Base-by-base conservation (phyloP, 2,329 filamentous ascomycete genomes). In the Corynespora cassiicola region DNA sequence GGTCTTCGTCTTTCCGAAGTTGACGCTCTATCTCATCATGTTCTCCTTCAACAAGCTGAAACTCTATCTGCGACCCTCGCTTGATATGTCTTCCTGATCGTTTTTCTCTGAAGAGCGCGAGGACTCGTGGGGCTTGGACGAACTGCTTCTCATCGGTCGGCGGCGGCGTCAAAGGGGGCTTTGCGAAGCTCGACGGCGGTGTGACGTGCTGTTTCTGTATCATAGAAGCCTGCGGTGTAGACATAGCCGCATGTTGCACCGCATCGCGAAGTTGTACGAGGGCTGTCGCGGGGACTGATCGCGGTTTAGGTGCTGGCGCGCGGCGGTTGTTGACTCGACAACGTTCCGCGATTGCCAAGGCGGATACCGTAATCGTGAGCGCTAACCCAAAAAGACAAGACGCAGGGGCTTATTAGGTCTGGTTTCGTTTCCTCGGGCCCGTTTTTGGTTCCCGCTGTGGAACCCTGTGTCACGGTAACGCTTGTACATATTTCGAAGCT, bases 41-140 rank as follows among this genome's bases (percentile, higher is more conserved):
- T 14, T 46, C 38, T 31, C 35, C 39, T 37, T 16, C 2, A 15
- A 26, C 20, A 21, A 50, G 43, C 23, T 36, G 39, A 31, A 47
- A 40, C 40, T 42, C 40, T 30, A 31, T 37, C 36, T 36, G 45
- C 27, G 33, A 20, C 17, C 25, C 14, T 39, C 31, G 35, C 35
- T 41, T 17, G 21, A n/a, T 42, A 29, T 39, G 32, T 22, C 31
- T 47, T 34, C 43, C 43, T 22, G 43, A 39, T 36, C 33, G 18
- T 14, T 39, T 47, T n/a, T 31, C 33, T 23, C 41, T 36, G 34
- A 51, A 51, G 33, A 51, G 40, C 31, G 44, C 37, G 40, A 51
- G 22, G 15, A 42, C 40, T 40, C 35, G 30, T 11, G n/a, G 33
- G 23, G 34, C 44, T 35, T 50, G 45, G 11, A 36, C 28, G 29